Evolutionary conservation across 345 rosid genomes (phyloP).

Genomic region (Eucalyptus erythrocorys): DNA sequence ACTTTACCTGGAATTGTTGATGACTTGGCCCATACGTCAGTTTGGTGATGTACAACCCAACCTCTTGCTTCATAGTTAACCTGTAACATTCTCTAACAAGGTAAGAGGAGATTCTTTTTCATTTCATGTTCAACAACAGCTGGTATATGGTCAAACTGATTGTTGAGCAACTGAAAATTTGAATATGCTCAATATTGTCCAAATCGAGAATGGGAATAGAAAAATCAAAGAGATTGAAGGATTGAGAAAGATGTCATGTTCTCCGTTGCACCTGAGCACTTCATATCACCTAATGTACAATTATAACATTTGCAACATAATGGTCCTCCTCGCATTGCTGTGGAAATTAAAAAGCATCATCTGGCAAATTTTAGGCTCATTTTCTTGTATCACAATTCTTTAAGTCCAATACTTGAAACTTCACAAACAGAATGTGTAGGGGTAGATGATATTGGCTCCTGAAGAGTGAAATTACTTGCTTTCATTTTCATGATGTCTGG

Average conservation of each 20-base stretch:
- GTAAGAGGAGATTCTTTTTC: background rate
- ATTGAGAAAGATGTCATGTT: background rate
- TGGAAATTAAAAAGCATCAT: background rate
- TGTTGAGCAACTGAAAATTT: background rate
- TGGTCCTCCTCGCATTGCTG: background rate
- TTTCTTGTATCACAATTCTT: background rate
- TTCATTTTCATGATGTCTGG: background rate
- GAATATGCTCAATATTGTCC: background rate
- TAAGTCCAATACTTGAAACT: background rate
- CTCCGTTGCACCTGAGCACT: background rate
- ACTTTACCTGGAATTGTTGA: constrained; percentile 69
- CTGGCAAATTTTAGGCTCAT: background rate
- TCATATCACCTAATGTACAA: background rate
- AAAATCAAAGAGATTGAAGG: background rate
- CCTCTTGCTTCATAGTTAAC: constrained; percentile 80
- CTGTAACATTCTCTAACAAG: constrained; percentile 16
- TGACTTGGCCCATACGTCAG: constrained; percentile 94
- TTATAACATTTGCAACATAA: background rate
- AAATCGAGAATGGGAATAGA: background rate
- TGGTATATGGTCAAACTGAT: background rate
- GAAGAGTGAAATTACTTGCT: background rate
- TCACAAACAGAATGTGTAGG: background rate
- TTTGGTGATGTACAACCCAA: constrained; percentile 85
- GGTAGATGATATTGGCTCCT: background rate
- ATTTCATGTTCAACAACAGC: background rate